phyloP scores from a whole-genome alignment of 2,329 filamentous ascomycete species.

The Alternaria ventricosa region DNA sequence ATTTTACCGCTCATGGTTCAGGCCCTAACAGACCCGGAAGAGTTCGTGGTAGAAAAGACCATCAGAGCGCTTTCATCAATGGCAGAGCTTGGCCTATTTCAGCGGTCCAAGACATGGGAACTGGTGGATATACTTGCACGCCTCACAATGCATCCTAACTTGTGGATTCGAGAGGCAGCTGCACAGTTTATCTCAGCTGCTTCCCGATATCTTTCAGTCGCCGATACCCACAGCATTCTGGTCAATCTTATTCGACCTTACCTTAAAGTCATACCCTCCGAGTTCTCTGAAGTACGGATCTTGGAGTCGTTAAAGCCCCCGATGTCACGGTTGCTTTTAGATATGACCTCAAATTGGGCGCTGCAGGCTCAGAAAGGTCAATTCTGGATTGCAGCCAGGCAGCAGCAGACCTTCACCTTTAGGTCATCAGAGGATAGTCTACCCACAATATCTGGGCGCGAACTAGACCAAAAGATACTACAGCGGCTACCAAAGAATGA shows the following conservation, averaged over 20 bases:
- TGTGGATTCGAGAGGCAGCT: slow-evolving; percentile 92
- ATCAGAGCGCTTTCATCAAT: slow-evolving; percentile 87
- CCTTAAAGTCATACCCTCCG: slow-evolving; percentile 73
- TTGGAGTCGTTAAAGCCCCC: slow-evolving; percentile 86
- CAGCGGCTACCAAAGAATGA: slow-evolving; percentile 76
- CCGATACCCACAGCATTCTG: slow-evolving; percentile 84
- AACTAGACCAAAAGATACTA: slow-evolving; percentile 64
- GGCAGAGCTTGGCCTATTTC: slow-evolving; percentile 85
- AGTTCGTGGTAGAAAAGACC: slow-evolving; percentile 90
- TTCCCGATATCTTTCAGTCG: slow-evolving; percentile 75
- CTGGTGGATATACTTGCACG: slow-evolving; percentile 81
- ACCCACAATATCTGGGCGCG: slow-evolving; percentile 63
- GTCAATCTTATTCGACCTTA: slow-evolving; percentile 82
- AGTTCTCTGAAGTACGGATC: slow-evolving; percentile 74
- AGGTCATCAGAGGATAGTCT: slow-evolving; percentile 63
- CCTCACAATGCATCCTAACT: slow-evolving; percentile 91
- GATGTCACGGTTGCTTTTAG: slow-evolving; percentile 78
- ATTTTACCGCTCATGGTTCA: slow-evolving; percentile 96
- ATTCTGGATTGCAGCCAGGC: slow-evolving; percentile 83
- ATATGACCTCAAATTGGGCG: slow-evolving; percentile 87
- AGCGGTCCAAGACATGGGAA: slow-evolving; percentile 84
- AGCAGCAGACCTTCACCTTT: slow-evolving; percentile 73
- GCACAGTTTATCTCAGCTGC: slow-evolving; percentile 81
- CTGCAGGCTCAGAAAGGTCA: slow-evolving; percentile 77
- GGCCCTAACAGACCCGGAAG: slow-evolving; percentile 89